Evolutionary conservation across 345 rosid species (phyloP), one percentile per base, ranked within the genome.

Genomic region (Acer campestre): DNA sequence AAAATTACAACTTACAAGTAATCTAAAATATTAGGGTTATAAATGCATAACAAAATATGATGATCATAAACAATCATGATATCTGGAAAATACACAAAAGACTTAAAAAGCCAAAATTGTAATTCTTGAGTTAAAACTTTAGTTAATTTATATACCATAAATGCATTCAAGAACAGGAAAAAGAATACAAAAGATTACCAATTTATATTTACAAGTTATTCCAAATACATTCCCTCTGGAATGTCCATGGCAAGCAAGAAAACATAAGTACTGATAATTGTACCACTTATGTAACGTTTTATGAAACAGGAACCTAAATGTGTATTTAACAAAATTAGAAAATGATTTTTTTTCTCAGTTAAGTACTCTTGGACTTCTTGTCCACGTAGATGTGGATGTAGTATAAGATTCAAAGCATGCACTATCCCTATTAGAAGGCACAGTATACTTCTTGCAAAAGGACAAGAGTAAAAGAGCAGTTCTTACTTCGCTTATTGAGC

Each of bases 401-500:
- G n/a, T 53, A 53, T 53, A 53, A 53, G 58, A 53, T 11, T 53
- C 58, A 53, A 53, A 53, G 58, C 58, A 53, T 53, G 58, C 27
- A 59, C 13, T 59, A 59, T 59, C 8, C n/a, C n/a, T 14, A 53
- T 53, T 53, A 16, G n/a, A 53, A 53, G 58, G 3, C 58, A 53
- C n/a, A 16, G 58, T 16, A 53, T 49, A 49, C 55, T 49, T 14
- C 5, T 53, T 0, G n/a, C 58, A 16, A 53, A 22, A 59, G 22
- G 22, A 40, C 18, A 16, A 66, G 76, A 53, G 18, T 27, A 59
- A 75, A 59, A 59, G 22, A 80, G 74, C 12, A 78, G 44, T 8
- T 68, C 89, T 86, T 85, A 92, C 91, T 73, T 89, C 91, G 75
- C 79, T 78, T 75, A 84, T 78, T 9, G 95, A 79, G 69, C 90